Evolutionary conservation across 768 basidiomycete genomes (phyloP), one percentile per base, ranked within the genome.

Genomic region (Auriscalpium vulgare): DNA sequence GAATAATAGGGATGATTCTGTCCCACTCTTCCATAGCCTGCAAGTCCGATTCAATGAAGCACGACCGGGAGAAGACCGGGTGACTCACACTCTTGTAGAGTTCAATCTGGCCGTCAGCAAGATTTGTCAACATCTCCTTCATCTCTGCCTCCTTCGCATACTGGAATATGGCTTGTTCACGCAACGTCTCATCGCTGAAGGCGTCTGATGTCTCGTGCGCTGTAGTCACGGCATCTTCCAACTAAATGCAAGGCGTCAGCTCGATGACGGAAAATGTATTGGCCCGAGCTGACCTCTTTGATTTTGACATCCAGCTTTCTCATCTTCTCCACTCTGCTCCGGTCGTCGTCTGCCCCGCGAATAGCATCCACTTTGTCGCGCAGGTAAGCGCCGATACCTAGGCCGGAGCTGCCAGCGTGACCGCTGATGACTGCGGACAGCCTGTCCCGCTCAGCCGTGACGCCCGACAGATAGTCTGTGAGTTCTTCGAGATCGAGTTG

Each of bases 21-120:
- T 97, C 94, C 94, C 93, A 97, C 69, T 97, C 94, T 63, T 97
- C 92, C 89, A 95, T 94, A 54, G 91, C 84, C 87, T 92, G 61
- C 29, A 34, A 54, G 49, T 51, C 44, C 14, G 47, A 48, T 40
- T 40, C 43, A n/a, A 19, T 11, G 50, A 34, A n/a, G 36, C 8
- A 37, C 17, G 17, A 53, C 55, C n/a, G n/a, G 47, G 55, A 37
- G 35, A 55, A 4, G n/a, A 38, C 21, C 37, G n/a, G 16, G 1
- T 34, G n/a, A 65, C 75, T 57, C 68, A 87, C 91, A 62, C 87
- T 80, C 72, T 88, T 88, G 68, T 97, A 91, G 69, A 97, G 91
- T 68, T 94, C 93, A 62, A 98, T 91, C 69, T 99, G 88, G 10
- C 94, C 95, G 62, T 97, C 91, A 23, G 93, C 93, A 59, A 97